Evolutionary conservation across 2,329 filamentous ascomycete genomes (phyloP), one percentile per base, ranked within the genome.

Genomic region (Fusarium verrucosum): DNA sequence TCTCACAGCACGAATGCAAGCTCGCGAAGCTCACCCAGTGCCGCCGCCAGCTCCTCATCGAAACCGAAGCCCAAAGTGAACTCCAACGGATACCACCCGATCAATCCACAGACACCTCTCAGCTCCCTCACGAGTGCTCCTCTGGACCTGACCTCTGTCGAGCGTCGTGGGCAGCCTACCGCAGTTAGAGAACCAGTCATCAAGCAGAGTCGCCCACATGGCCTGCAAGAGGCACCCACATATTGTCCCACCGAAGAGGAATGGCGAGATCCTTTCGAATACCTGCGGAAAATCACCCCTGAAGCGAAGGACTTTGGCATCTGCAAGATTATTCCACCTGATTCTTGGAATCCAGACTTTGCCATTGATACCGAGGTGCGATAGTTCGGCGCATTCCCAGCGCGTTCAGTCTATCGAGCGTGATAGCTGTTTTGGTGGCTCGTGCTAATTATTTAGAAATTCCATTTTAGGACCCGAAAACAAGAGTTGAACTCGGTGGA

Each of bases 401-500:
- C 49, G 63, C 63, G 62, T 52, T 45, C 33, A 50, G 26, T 41
- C 42, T 50, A 43, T 50, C 22, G 50, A 33, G 22, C 35, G 35
- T 22, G 58, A 35, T 50, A 37, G 35, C 13, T 43, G 32, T 65
- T 3, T n/a, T 60, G 22, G 23, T 40, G 35, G 19, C 19, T 42
- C 7, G 35, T 49, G 38, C 64, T 67, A 49, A 70, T 54, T 52
- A 20, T 58, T 20, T 47, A 97, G 94, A 92, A 89, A 78, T 99
- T 99, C 73, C 95, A 99, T 77, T 99, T 99, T 75, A 89, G 93
- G 66, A 99, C 95, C 14, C 88, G 95, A 75, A 93, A 96, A 76
- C 95, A 99, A 77, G 94, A 98, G 78, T 83, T 99, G 62, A 99
- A 99, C 78, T 96, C 94, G 16, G 92, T 98, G 44, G 95, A 99